Base-by-base conservation (phyloP, 805 yeast species). In the Saturnispora halmiae region DNA sequence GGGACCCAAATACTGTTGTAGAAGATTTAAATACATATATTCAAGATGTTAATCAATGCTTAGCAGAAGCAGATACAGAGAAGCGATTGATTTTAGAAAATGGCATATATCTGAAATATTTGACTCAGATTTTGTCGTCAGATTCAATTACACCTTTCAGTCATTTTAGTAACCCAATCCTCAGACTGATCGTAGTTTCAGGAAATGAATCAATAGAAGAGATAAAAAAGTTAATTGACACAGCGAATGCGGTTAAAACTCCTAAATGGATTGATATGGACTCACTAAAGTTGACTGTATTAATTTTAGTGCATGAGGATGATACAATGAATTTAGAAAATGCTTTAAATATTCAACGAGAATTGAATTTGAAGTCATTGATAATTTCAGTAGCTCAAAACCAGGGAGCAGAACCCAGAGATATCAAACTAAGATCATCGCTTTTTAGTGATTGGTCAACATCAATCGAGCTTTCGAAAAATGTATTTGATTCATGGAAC, bases 91-190 rank as follows among this genome's bases (percentile, higher is more conserved):
- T 19, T 8, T 36, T 72, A 31, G 67, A 65, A 38, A 66, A 66
- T 40, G 66, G 74, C 4, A 60, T 79, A 8, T 84, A 79, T 54
- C 61, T 74, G 46, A 72, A 70, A 38, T 68, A 77, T 47, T 68
- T 82, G 48, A 68, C 77, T 24, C 71, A 75, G 47, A 53, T 82
- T 31, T 63, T 82, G 6, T 69, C 85, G 3, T 67, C 81, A 10
- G 69, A 74, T 11, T 69, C 70, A 6, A 60, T 83, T 7, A 75
- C 84, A 2, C 78, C 90, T 2, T 85, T 83, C 55, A 96, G 90
- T 58, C 79, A 86, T 4, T 78, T 87, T 57, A 79, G 82, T 49
- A 96, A 88, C 55, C 96, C 96, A 0, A 73, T 86, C 2, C 71
- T 84, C 2, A 82, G 87, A 31, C 55, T 90, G 11, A 68, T 86